Percentiles rank a stretch among this genome's conserved stretches.
These are phyloP conservation scores for Alternaria arbusti DNA, from an alignment of 2,329 filamentous ascomycete genomes.

Conservation along the genomic window DNA sequence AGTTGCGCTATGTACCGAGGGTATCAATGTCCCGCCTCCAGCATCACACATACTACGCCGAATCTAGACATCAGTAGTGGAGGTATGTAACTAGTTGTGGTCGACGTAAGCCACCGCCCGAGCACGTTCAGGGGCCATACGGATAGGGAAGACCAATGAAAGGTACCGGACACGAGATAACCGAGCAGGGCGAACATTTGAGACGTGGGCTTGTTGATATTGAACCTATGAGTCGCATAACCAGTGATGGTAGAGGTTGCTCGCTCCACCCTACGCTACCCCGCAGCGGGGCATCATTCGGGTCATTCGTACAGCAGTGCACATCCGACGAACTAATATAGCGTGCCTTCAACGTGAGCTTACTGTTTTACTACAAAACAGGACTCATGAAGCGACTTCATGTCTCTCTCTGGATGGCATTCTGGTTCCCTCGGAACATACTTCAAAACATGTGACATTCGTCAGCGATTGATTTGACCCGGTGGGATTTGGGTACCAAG, in stretches of 20 bases:
- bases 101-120: background rate
- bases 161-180: background rate
- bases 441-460: background rate
- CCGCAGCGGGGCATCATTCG: conserved; percentile 1
- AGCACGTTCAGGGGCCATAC: background rate
- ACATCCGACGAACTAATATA: background rate
- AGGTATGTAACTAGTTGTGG: background rate
- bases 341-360: background rate
- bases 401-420: background rate
- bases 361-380: background rate
- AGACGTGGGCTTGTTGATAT: background rate
- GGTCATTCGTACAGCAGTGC: background rate
- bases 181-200: background rate
- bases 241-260: background rate
- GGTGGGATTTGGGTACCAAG: background rate
- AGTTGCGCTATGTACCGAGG: background rate
- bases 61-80: background rate
- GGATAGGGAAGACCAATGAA: background rate
- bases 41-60: background rate
- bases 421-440: background rate
- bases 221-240: background rate
- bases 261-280: background rate
- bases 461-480: background rate
- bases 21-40: background rate
- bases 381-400: background rate